Percentiles rank a stretch among this genome's conserved stretches.
phyloP scores from a whole-genome alignment of 179 eudicot species.

The Drosera spatulata region DNA sequence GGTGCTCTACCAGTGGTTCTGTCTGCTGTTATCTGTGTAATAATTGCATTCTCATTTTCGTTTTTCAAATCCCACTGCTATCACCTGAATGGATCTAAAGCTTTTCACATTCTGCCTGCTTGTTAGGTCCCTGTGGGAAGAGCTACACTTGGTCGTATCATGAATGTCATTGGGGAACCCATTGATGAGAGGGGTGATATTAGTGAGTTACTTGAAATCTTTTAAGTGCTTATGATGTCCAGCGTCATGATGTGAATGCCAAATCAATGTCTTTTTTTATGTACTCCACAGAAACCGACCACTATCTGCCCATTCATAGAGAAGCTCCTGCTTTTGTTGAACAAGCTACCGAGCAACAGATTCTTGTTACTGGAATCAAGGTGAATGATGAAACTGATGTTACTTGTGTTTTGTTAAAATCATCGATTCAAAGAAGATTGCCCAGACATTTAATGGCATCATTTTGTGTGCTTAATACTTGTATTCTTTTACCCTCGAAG shows the following conservation, averaged over 20 bases:
- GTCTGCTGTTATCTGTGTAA: too few relatives aligned
- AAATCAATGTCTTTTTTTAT: background rate
- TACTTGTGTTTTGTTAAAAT: background rate
- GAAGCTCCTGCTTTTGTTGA: conserved; percentile 98
- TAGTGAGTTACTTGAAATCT: conserved; percentile 35
- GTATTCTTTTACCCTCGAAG: conserved; percentile 10
- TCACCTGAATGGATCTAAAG: conserved; percentile 26
- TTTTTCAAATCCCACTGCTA: too few relatives aligned
- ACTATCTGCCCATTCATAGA: conserved; percentile 87
- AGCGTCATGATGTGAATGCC: too few relatives aligned
- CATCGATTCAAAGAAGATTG: background rate
- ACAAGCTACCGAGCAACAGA: conserved; percentile 93
- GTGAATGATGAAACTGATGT: conserved; percentile 13
- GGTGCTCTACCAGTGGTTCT: too few relatives aligned
- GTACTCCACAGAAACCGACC: conserved; percentile 56
- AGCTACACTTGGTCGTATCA: conserved; percentile 98
- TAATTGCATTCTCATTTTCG: too few relatives aligned
- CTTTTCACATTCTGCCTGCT: conserved; percentile 4
- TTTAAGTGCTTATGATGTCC: background rate
- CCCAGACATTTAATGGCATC: too few relatives aligned
- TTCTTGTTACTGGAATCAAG: conserved; percentile 98
- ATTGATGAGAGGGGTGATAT: conserved; percentile 85
- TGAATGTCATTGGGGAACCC: conserved; percentile 98
- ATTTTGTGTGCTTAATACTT: background rate
- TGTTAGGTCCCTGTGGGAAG: conserved; percentile 93